Evolutionary conservation across 2,329 filamentous ascomycete species (phyloP), one percentile per base, ranked within the genome.

Genomic region (Apiospora malaysiana): DNA sequence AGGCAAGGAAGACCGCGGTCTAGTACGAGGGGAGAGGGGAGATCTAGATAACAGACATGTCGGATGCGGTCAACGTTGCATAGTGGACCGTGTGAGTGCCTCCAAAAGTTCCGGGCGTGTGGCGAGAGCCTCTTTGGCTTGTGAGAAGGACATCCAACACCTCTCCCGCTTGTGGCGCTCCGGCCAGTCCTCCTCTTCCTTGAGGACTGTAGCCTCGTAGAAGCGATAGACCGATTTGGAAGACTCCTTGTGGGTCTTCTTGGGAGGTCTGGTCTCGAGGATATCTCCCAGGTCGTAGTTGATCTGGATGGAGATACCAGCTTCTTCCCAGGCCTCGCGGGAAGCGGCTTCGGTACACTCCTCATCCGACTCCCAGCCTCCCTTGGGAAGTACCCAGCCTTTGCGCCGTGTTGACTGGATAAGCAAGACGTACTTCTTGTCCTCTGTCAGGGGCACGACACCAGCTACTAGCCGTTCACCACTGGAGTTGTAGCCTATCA

Each of bases 271-370:
- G 80, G 91, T 93, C 83, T 99, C 96, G 70, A 91, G 85, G 76
- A 99, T 97, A 74, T 92, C 88, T 74, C 95, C 95, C 68, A 99
- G 88, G 81, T 97, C 94, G 80, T 92, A 92, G 77, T 92, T 91
- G 81, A 98, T 91, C 71, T 89, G 92, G 82, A 95, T 93, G 77
- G 93, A 87, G 78, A 98, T 97, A 78, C 96, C 96, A 56, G 95
- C 96, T 84, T 98, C 96, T 85, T 98, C 96, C 96, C 96, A 98
- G 72, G 96, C 96, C 83, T 99, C 96, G 76, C 96, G 86, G 86
- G 92, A 83, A 70, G 96, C 96, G 71, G 96, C 93, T 80, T 95
- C 89, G 73, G 92, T 90, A 74, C 93, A 96, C 73, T 91, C 89
- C 84, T 99, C 96, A 82, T 99, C 96, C 45, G 91, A 92, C 82